A percentile compares a stretch with the other conserved stretches of the same genome.
phyloP scores from a whole-genome alignment of 83 land plant genomes.

The Larix sibirica region DNA sequence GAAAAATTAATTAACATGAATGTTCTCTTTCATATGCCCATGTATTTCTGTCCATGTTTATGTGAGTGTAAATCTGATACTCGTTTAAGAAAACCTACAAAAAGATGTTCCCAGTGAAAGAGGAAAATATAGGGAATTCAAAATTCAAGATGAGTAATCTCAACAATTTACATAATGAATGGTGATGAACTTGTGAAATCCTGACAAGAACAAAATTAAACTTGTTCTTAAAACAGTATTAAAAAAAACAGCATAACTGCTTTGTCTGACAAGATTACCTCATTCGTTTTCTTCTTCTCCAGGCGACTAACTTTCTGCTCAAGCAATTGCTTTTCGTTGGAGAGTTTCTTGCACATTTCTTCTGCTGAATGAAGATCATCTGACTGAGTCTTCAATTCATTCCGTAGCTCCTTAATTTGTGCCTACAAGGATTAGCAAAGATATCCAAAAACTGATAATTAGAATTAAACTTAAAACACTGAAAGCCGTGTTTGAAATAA shows the following conservation, averaged over 20 bases:
- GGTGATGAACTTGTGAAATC: background rate
- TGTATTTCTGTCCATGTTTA: too few relatives aligned
- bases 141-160: background rate
- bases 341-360: slow-evolving; percentile 56
- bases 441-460: background rate
- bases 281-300: slow-evolving; percentile 67
- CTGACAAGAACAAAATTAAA: background rate
- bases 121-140: background rate
- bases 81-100: background rate
- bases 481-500: background rate
- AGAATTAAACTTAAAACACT: too few relatives aligned
- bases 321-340: slow-evolving; percentile 71
- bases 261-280: slow-evolving; percentile 36
- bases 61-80: too few relatives aligned
- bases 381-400: slow-evolving; percentile 58
- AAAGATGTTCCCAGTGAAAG: background rate
- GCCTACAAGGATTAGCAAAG: background rate
- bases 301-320: slow-evolving; percentile 81
- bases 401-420: slow-evolving; percentile 56
- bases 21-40: too few relatives aligned
- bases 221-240: background rate
- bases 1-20: too few relatives aligned
- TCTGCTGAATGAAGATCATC: slow-evolving; percentile 64
- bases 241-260: background rate
- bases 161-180: background rate